Base-by-base conservation (phyloP, 2,329 filamentous ascomycete genomes). In the Colletotrichum salicis region DNA sequence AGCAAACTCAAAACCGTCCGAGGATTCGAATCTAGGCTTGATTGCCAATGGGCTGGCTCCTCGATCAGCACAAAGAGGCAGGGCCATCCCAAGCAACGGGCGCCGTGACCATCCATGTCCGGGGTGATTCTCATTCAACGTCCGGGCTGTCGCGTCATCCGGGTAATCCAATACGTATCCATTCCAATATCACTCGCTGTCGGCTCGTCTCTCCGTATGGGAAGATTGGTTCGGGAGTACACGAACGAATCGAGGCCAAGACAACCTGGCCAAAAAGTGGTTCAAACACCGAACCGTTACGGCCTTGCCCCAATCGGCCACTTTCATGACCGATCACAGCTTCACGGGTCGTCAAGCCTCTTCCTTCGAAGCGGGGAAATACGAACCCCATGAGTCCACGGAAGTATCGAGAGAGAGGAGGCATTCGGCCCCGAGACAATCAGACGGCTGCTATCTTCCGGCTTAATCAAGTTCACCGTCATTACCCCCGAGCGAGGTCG, bases 231-330 rank as follows among this genome's bases (percentile, higher is more conserved):
- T 29, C 54, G 22, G 55, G 24, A 29, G 48, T 60, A n/a, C 41
- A 19, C 22, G n/a, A 48, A 31, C 45, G 65, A 69, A 59, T 60
- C 24, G 65, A 55, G 29, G 22, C 29, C n/a, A 55, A 4, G 35
- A 56, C 22, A 56, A 12, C 12, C 24, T 22, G 45, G 15, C 12
- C 22, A 31, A 62, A 63, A 68, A 64, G 64, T 68, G 69, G 64
- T 59, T 68, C 58, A 71, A 68, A 61, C 29, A 48, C 69, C 64
- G 45, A 68, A 13, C 45, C 41, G 41, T 52, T 31, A 24, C 57
- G 13, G 10, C 37, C 19, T 71, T 58, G 15, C 13, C 64, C 37
- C 41, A 58, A 61, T 33, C 15, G 41, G 64, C 22, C 31, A 35
- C 31, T 51, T 54, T 4, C 11, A 41, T 58, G 52, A 33, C 33